Base-by-base conservation (phyloP, 768 basidiomycete species). In the Albatrellus ellisii region DNA sequence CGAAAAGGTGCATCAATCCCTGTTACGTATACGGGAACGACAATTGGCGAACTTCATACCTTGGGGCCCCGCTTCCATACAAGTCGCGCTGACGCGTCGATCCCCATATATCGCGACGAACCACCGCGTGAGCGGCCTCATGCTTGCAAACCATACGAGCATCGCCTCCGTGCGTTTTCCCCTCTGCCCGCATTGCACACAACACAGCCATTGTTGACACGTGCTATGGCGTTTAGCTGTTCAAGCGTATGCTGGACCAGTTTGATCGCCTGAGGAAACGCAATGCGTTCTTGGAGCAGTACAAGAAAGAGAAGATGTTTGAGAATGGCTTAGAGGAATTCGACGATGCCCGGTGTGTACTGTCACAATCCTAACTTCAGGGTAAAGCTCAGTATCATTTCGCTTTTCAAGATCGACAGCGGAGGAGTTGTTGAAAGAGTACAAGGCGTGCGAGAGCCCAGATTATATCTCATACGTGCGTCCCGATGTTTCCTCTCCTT, bases 131-230 rank as follows among this genome's bases (percentile, higher is more conserved):
- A 97, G 92, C 58, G 94, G 94, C 0, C 69, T 99, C 39, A 98
- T 99, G 95, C 73, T 99, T 38, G 95, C 92, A 8, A 99, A 99
- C 54, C 95, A 99, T 59, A 99, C 95, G n/a, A 91, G 90, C 53
- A 90, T 99, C 45, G 89, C 89, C 21, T 91, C 90, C 26, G 87
- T 92, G 51, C 29, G 83, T 70, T 7, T 7, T 27, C 21, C 17
- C 27, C 25, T 17, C n/a, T 0, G 17, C 18, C 11, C 24, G n/a
- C 27, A 24, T 37, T 12, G 7, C 15, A 4, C 10, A 41, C 20
- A n/a, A 32, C 47, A n/a, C 38, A 21, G 28, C 28, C 18, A 9
- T 39, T 11, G 7, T 22, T 25, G 36, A 14, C 55, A 17, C 2
- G 28, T 29, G 8, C n/a, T 12, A 17, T 31, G 29, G 6, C 15